Evolutionary conservation across 1,284 basidiomycete species (phyloP).

Genomic region (Neolentinus lepideus): DNA sequence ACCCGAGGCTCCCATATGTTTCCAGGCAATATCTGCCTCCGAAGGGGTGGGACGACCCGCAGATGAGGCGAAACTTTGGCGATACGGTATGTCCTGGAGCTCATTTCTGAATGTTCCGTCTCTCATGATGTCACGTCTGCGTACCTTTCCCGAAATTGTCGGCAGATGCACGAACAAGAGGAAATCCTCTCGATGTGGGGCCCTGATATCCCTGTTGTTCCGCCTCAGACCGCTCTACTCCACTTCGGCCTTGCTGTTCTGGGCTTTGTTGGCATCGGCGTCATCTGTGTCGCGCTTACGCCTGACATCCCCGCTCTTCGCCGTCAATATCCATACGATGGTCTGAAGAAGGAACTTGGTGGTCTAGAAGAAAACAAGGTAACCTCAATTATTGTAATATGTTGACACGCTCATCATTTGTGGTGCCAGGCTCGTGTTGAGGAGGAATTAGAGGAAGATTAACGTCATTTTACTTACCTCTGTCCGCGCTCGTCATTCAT

Average conservation of each 20-base stretch:
- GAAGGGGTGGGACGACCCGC: slow-evolving; percentile 76
- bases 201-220: slow-evolving; percentile 62
- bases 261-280: slow-evolving; percentile 53
- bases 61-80: slow-evolving; percentile 81
- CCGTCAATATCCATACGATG: slow-evolving; percentile 67
- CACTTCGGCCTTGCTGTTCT: slow-evolving; percentile 56
- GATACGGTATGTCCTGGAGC: slow-evolving; percentile 50
- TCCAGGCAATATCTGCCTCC: slow-evolving; percentile 64
- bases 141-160: slow-evolving; percentile 6
- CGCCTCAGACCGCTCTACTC: slow-evolving; percentile 48
- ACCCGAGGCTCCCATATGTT: slow-evolving; percentile 70
- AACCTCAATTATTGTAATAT: neutral
- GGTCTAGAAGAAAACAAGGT: slow-evolving; percentile 73
- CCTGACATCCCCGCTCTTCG: slow-evolving; percentile 58
- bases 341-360: slow-evolving; percentile 67
- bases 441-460: slow-evolving; percentile 17
- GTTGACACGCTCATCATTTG: neutral
- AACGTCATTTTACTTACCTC: neutral
- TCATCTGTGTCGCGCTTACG: slow-evolving; percentile 38
- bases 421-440: slow-evolving; percentile 24
- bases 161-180: slow-evolving; percentile 77
- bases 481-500: neutral
- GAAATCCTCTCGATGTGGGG: slow-evolving; percentile 87
- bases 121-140: neutral
- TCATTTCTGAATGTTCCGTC: neutral